phyloP scores from a whole-genome alignment of 352 stramenopile genomes.

The Globisporangium middletonii region DNA sequence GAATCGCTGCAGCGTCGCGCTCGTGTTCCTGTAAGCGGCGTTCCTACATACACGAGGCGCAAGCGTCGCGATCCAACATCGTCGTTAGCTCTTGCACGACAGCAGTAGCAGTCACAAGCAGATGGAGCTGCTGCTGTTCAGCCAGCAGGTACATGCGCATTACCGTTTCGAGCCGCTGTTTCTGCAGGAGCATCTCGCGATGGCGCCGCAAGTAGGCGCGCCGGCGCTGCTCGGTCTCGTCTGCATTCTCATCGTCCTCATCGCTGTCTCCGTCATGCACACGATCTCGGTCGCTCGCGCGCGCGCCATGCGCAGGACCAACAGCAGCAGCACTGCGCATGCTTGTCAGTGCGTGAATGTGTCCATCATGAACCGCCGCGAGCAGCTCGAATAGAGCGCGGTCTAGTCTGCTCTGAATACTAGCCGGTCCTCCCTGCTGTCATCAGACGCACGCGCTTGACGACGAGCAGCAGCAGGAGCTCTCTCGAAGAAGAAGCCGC shows the following conservation, averaged over 20 bases:
- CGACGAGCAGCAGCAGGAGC: background rate
- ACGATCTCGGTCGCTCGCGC: constrained; percentile 1
- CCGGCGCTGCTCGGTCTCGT: constrained; percentile 33
- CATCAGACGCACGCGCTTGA: background rate
- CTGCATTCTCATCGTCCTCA: constrained; percentile 8
- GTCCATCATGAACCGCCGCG: constrained; percentile 2
- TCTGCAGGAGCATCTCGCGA: constrained; percentile 41
- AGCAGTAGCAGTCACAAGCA: background rate
- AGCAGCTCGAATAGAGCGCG: background rate
- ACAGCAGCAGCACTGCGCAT: background rate
- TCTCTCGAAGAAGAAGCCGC: background rate
- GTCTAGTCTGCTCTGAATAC: background rate
- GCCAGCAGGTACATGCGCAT: no score
- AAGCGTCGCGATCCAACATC: background rate
- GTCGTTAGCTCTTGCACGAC: background rate
- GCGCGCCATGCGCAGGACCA: background rate
- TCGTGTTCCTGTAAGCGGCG: constrained; percentile 25
- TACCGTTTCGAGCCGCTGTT: constrained; percentile 54
- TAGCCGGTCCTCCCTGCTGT: background rate
- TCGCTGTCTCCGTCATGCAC: background rate
- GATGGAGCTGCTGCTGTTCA: background rate
- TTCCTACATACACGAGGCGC: constrained; percentile 15
- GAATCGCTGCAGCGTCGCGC: constrained; percentile 22
- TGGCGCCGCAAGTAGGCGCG: constrained; percentile 38
- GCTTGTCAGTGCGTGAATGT: background rate